A percentile compares a stretch with the other conserved stretches of the same genome.
These are phyloP conservation scores for Blastomyces emzantsi DNA, from an alignment of 2,329 filamentous ascomycete species.

Conservation along the genomic window DNA sequence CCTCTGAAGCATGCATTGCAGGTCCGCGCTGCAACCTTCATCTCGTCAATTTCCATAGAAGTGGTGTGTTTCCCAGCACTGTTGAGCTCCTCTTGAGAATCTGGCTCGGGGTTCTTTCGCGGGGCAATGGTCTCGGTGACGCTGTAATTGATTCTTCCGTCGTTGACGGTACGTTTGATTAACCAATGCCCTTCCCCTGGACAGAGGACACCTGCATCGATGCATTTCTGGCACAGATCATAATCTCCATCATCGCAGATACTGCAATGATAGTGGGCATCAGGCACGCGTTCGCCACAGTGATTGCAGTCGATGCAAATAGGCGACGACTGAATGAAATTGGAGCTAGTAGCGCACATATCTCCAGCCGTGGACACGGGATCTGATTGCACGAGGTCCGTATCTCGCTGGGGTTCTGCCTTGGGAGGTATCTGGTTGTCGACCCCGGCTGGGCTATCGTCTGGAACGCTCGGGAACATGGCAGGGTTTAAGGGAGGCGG, in stretches of 20 bases:
- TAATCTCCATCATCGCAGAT: conserved; percentile 91
- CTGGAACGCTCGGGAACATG: conserved; percentile 5
- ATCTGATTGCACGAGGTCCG: background rate
- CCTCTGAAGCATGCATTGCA: conserved; percentile 59
- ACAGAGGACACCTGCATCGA: conserved; percentile 68
- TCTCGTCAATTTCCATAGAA: background rate
- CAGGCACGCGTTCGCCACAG: conserved; percentile 68
- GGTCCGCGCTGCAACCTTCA: conserved; percentile 10
- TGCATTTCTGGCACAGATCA: conserved; percentile 76
- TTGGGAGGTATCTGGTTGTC: background rate
- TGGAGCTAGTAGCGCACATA: background rate
- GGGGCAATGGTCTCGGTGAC: conserved; percentile 64
- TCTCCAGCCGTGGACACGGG: background rate
- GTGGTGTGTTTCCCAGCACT: background rate
- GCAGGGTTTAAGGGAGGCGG: background rate
- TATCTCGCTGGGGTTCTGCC: background rate
- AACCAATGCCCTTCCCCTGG: conserved; percentile 77
- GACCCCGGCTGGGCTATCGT: background rate
- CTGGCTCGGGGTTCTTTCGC: conserved; percentile 34
- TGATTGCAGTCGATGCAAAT: conserved; percentile 88
- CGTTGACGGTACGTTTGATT: conserved; percentile 76
- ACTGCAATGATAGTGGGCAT: conserved; percentile 88
- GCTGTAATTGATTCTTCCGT: conserved; percentile 74
- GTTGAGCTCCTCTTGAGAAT: conserved; percentile 6
- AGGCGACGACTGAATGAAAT: background rate